Evolutionary conservation across 768 basidiomycete species (phyloP), one percentile per base, ranked within the genome.

Genomic region (Terana coerulea): DNA sequence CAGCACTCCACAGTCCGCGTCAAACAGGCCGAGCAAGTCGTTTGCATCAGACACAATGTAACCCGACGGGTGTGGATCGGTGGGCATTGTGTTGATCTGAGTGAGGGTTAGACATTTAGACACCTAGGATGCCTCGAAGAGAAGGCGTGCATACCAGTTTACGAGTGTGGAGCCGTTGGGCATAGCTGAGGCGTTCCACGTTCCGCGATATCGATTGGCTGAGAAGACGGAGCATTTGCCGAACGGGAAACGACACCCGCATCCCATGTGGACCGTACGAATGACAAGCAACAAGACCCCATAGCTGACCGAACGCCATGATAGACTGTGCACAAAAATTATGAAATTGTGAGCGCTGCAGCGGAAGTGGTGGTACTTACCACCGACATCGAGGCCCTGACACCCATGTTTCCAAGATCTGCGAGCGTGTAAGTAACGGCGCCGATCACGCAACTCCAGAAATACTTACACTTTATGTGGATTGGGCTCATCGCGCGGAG

Each of bases 401-500:
- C 88, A 31, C 81, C 83, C 88, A 92, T 90, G 61, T 91, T 90
- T 26, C 74, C 80, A 33, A 89, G 73, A 68, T 89, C 86, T 84
- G 54, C 10, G 17, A 9, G 19, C 26, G 28, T 21, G 42, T 41
- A 48, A 26, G 51, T 57, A 29, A 44, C n/a, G 39, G 22, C 30
- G 49, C n/a, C 22, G 54, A 56, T 44, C n/a, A 37, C 10, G 49
- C 19, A 47, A 25, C 34, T 22, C 21, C 35, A 31, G 33, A 44
- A 25, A 28, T 6, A 65, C 78, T 26, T 55, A 85, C 84, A 91
- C 69, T 89, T 83, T 53, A 89, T 68, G 61, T 91, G 89, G 42
- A 93, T 89, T 5, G 89, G 90, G 56, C 84, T 86, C 88, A 93
- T 91, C 0, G 88, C 88, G n/a, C 89, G 79, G 8, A 91, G 70